These are phyloP conservation scores for Sphaceloma murrayae DNA, from an alignment of 2,329 filamentous ascomycete genomes.

Conservation along the genomic window DNA sequence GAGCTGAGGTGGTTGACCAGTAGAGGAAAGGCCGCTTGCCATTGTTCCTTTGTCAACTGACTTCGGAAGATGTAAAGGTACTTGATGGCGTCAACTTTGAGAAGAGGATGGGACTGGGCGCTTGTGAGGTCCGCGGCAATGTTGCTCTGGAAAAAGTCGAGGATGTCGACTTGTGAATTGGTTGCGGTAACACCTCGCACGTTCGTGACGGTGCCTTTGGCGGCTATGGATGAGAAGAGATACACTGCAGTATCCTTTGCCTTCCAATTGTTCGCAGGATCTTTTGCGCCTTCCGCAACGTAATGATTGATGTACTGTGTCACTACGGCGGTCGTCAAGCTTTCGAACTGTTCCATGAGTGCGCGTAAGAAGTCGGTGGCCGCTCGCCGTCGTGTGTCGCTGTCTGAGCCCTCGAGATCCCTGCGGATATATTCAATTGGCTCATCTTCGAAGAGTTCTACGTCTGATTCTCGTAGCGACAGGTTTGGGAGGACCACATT, in stretches of 20 bases:
- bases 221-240: conserved; percentile 86
- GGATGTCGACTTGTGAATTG: conserved; percentile 65
- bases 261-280: conserved; percentile 70
- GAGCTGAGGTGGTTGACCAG: conserved; percentile 86
- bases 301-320: conserved; percentile 81
- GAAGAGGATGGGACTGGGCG: conserved; percentile 65
- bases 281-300: conserved; percentile 61
- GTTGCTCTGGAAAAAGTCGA: conserved; percentile 90
- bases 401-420: conserved; percentile 92
- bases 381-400: conserved; percentile 80
- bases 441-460: conserved; percentile 96
- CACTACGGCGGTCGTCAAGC: conserved; percentile 75
- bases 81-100: conserved; percentile 97
- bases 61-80: conserved; percentile 96
- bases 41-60: conserved; percentile 83
- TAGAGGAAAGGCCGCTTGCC: conserved; percentile 79
- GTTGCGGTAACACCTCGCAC: conserved; percentile 84
- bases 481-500: conserved; percentile 95
- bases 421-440: conserved; percentile 96
- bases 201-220: conserved; percentile 78
- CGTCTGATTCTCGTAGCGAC: conserved; percentile 79
- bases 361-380: conserved; percentile 90
- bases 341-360: conserved; percentile 80
- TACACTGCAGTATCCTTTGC: conserved; percentile 98
- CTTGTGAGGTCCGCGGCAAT: conserved; percentile 79